Evolutionary conservation across 805 yeast species (phyloP).

Genomic region (Kazachstania psychrophila): DNA sequence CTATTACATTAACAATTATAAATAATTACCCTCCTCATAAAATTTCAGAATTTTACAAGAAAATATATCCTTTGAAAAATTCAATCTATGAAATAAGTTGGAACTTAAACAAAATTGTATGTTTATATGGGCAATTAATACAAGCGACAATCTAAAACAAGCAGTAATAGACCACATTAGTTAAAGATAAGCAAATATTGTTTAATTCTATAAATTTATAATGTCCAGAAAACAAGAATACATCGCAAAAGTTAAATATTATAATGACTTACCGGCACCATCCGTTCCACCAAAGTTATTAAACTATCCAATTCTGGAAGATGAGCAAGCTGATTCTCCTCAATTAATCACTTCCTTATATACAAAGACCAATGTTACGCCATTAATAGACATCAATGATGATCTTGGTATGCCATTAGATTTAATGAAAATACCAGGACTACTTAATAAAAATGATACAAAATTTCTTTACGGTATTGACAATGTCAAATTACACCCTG

Average conservation of each 20-base stretch:
- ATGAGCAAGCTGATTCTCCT: constrained; percentile 41
- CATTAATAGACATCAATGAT: constrained; percentile 49
- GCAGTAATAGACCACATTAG: no score
- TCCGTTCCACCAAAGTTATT: constrained; percentile 82
- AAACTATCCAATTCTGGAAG: constrained; percentile 35
- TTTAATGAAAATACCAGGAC: constrained; percentile 53
- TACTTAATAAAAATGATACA: constrained; percentile 53
- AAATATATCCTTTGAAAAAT: no score
- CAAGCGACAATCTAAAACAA: no score
- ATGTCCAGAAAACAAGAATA: constrained; percentile 59
- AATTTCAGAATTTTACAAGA: no score
- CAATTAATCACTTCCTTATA: constrained; percentile 60
- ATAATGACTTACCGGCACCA: constrained; percentile 87
- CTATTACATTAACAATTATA: no score
- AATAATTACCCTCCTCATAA: no score
- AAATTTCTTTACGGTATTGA: constrained; percentile 34
- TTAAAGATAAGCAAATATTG: no score
- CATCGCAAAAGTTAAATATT: constrained; percentile 73
- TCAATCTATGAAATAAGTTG: no score
- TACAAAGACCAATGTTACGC: constrained; percentile 62
- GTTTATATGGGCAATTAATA: no score
- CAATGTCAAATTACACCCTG: constrained; percentile 54
- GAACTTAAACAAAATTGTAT: no score
- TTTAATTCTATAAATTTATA: no score
- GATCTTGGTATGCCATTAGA: constrained; percentile 73